Conservation (phyloP, 371 early-diverging fungal species). For the Saksenaea vasiformis region DNA sequence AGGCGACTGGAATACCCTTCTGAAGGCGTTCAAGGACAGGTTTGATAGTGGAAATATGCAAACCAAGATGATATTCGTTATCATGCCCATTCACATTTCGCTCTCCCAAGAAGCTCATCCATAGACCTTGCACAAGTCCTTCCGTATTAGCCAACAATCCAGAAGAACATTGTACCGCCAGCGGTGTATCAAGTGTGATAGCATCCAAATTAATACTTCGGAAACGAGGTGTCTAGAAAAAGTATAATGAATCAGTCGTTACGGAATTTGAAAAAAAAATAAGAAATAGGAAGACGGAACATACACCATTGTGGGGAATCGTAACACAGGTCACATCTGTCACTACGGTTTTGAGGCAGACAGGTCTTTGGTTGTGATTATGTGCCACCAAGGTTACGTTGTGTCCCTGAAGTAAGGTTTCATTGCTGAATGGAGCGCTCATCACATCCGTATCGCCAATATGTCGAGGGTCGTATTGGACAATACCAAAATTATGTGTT, state of each 20-base stretch:
- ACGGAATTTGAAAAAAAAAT: neutral
- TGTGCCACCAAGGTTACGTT: conserved; percentile 71
- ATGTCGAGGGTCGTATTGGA: conserved; percentile 74
- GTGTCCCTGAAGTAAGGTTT: conserved; percentile 63
- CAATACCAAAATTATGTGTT: conserved; percentile 77
- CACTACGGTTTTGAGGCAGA: conserved; percentile 72
- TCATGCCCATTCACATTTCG: conserved; percentile 69
- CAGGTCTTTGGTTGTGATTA: conserved; percentile 80
- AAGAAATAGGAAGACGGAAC: no score
- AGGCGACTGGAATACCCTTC: conserved; percentile 37
- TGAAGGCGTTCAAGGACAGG: conserved; percentile 56
- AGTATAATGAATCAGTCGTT: neutral
- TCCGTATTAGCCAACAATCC: conserved; percentile 81
- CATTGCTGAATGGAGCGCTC: conserved; percentile 63
- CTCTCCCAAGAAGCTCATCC: conserved; percentile 85
- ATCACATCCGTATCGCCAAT: conserved; percentile 74
- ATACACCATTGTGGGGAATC: conserved; percentile 74
- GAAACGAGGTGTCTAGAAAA: conserved; percentile 80
- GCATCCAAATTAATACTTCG: conserved; percentile 80
- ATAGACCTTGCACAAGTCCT: conserved; percentile 80
- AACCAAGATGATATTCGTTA: conserved; percentile 78
- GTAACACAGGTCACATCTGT: conserved; percentile 80
- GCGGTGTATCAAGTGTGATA: conserved; percentile 84
- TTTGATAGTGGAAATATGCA: conserved; percentile 60
- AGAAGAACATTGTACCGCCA: conserved; percentile 81